Evolutionary conservation across 345 rosid genomes (phyloP).

Genomic region (Gossypium mustelinum): DNA sequence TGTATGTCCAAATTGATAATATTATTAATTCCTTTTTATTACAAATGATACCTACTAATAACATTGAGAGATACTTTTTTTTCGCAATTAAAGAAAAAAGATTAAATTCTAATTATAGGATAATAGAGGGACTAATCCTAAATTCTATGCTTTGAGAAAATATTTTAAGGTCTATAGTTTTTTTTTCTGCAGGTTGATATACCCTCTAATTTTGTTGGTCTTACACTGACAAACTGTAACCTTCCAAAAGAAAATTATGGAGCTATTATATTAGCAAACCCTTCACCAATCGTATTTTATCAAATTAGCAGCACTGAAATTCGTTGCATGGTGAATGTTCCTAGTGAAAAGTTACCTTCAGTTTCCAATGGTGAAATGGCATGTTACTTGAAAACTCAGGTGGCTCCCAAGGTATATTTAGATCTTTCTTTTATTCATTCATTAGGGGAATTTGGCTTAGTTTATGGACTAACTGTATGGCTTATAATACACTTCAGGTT

Average conservation of each 20-base stretch:
- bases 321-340: constrained; percentile 65
- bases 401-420: constrained; percentile 44
- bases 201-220: constrained; percentile 57
- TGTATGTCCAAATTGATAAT: no score
- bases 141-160: neutral
- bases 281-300: constrained; percentile 50
- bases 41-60: no score
- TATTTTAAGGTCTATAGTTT: neutral
- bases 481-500: constrained; percentile 26
- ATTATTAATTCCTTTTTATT: no score
- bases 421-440: neutral
- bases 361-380: constrained; percentile 71
- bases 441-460: neutral
- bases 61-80: no score
- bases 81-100: no score
- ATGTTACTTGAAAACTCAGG: constrained; percentile 40
- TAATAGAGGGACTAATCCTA: no score
- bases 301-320: constrained; percentile 55
- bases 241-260: constrained; percentile 63
- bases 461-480: neutral
- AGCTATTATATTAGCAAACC: constrained; percentile 46
- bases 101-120: no score
- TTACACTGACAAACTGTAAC: constrained; percentile 56
- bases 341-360: constrained; percentile 57
- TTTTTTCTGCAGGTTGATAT: constrained; percentile 45